These are phyloP conservation scores for Secale cereale DNA, from an alignment of 176 grass and related monocot genomes.

Conservation along the genomic window DNA sequence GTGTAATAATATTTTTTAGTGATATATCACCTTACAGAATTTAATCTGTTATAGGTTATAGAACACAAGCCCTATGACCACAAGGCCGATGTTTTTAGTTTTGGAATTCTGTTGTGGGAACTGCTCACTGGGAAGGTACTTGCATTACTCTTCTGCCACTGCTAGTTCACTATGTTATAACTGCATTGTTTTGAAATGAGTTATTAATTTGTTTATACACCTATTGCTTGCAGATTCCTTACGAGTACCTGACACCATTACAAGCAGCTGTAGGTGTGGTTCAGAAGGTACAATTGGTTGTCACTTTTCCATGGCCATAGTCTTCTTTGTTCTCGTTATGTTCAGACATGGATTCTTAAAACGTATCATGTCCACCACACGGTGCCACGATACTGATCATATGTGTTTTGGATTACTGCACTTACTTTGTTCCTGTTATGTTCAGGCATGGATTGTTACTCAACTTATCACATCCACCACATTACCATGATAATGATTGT, in stretches of 20 bases:
- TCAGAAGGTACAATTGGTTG: constrained; percentile 72
- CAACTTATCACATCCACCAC: not conserved
- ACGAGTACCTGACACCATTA: constrained; percentile 93
- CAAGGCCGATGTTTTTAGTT: constrained; percentile 99
- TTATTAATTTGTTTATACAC: constrained; percentile 20
- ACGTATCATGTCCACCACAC: not conserved
- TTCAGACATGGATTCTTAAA: not conserved
- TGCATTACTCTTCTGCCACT: not conserved
- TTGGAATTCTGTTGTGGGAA: constrained; percentile 97
- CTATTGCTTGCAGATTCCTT: constrained; percentile 67
- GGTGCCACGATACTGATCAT: not conserved
- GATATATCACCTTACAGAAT: constrained; percentile 2
- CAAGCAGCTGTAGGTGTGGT: constrained; percentile 99
- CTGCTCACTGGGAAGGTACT: constrained; percentile 95
- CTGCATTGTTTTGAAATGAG: constrained; percentile 18
- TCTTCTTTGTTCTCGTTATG: constrained; percentile 3
- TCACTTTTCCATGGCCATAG: not conserved
- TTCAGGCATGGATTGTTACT: not conserved
- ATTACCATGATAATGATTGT: not conserved
- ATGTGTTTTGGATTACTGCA: constrained; percentile 1
- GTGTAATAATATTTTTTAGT: not conserved
- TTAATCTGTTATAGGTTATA: constrained; percentile 63
- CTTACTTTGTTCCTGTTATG: no score
- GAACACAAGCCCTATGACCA: constrained; percentile 99
- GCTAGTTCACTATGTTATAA: constrained; percentile 5